These are phyloP conservation scores for Trebouxiophyceae sp. DNA, from an alignment of 163 green algal genomes.

Conservation along the genomic window DNA sequence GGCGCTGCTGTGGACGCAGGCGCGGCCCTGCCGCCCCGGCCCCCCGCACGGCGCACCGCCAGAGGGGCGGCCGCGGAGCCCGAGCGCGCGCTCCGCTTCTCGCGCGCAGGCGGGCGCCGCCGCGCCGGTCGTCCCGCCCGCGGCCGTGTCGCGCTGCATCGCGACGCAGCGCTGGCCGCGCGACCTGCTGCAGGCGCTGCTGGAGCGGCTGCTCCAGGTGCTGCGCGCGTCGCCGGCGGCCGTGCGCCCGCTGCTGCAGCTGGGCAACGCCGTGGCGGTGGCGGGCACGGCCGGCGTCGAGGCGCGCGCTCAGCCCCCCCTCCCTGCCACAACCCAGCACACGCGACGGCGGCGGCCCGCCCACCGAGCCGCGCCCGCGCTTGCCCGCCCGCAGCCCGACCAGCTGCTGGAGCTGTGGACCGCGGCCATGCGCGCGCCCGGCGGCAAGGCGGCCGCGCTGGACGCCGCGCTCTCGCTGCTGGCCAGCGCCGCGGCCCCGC, in stretches of 20 bases:
- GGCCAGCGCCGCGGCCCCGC: conserved; percentile 29
- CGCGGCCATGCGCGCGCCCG: conserved; percentile 23
- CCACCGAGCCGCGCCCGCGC: neutral
- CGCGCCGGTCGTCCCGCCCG: neutral
- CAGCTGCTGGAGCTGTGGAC: conserved; percentile 55
- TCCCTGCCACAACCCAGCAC: neutral
- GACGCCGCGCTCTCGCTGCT: conserved; percentile 42
- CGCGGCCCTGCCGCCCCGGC: too few species aligned
- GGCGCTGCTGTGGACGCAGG: too few species aligned
- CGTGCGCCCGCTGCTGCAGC: conserved; percentile 10
- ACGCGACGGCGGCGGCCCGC: neutral
- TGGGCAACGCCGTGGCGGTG: conserved; percentile 37
- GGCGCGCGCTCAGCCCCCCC: neutral
- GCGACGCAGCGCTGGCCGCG: conserved; percentile 9
- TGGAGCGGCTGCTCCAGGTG: conserved; percentile 10
- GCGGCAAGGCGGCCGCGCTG: conserved; percentile 39
- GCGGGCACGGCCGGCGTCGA: conserved; percentile 39
- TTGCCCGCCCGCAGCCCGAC: conserved; percentile 16
- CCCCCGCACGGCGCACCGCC: neutral
- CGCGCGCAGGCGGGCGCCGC: conserved; percentile 5
- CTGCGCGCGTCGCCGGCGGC: conserved; percentile 13
- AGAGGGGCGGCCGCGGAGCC: too few species aligned
- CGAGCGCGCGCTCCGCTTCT: neutral
- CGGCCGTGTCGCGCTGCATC: neutral
- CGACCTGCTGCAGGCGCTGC: conserved; percentile 19